Evolutionary conservation across 2,329 filamentous ascomycete genomes (phyloP).

Genomic region (Plenodomus tracheiphilus): DNA sequence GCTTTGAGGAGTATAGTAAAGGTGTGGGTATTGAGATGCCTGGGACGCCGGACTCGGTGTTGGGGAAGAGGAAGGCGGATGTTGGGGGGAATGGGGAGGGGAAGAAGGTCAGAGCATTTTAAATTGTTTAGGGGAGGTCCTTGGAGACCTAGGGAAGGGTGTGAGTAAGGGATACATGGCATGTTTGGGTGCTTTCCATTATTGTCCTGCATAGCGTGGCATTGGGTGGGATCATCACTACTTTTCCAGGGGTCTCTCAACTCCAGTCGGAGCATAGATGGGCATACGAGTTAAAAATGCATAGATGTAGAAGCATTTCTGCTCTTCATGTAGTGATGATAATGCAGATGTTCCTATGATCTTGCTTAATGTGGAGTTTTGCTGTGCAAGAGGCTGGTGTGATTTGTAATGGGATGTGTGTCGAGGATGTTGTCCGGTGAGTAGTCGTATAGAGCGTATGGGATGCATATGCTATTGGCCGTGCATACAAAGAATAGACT

Average conservation of each 20-base stretch:
- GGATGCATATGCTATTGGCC: too few species aligned
- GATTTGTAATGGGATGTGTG: too few species aligned
- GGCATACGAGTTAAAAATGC: too few species aligned
- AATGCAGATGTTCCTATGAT: too few species aligned
- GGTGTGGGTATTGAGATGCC: slow-evolving; percentile 36
- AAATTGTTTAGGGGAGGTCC: too few species aligned
- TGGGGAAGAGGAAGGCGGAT: slow-evolving; percentile 44
- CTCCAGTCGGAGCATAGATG: neutral
- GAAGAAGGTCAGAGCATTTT: slow-evolving; percentile 37
- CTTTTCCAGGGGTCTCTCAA: neutral
- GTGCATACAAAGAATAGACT: too few species aligned
- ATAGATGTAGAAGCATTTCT: too few species aligned
- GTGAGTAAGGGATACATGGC: neutral
- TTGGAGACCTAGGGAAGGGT: neutral
- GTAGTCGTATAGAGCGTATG: too few species aligned
- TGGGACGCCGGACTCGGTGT: slow-evolving; percentile 41
- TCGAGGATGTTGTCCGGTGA: too few species aligned
- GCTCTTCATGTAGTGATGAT: too few species aligned
- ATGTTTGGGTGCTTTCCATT: neutral
- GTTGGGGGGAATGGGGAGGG: slow-evolving; percentile 24
- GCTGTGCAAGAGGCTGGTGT: too few species aligned
- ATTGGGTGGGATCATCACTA: slow-evolving; percentile 3
- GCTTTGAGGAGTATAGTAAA: slow-evolving; percentile 68
- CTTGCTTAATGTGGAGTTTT: too few species aligned
- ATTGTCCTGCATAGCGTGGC: slow-evolving; percentile 19